phyloP scores from a whole-genome alignment of 1,284 basidiomycete species.

The Ustilago nuda region DNA sequence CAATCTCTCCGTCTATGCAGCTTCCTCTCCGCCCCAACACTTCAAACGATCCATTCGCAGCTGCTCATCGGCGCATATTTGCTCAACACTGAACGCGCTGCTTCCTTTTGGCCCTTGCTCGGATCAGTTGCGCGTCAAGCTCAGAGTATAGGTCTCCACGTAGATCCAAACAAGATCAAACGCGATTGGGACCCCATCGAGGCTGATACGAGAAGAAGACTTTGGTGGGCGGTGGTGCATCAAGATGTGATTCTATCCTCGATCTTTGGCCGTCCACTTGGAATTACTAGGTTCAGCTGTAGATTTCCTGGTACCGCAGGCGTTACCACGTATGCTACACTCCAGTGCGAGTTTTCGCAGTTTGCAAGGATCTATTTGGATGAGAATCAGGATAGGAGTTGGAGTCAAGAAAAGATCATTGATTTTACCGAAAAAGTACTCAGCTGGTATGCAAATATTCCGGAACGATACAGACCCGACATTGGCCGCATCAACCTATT shows the following conservation, averaged over 20 bases:
- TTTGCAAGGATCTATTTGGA: conserved; percentile 34
- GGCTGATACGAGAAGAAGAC: conserved; percentile 32
- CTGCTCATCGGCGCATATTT: conserved; percentile 47
- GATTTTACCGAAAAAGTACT: conserved; percentile 36
- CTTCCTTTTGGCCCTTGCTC: conserved; percentile 49
- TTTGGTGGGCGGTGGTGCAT: conserved; percentile 53
- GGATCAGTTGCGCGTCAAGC: conserved; percentile 49
- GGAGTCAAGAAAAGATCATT: conserved; percentile 37
- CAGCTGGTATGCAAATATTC: conserved; percentile 44
- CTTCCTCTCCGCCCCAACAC: conserved; percentile 41
- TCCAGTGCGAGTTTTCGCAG: conserved; percentile 46
- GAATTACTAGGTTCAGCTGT: conserved; percentile 39
- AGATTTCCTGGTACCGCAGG: conserved; percentile 21
- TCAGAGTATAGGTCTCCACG: conserved; percentile 46
- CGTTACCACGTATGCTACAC: conserved; percentile 19
- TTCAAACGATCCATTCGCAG: conserved; percentile 54
- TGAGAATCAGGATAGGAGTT: conserved; percentile 43
- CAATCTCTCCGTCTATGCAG: conserved; percentile 48
- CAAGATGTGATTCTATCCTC: conserved; percentile 46
- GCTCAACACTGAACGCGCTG: conserved; percentile 46
- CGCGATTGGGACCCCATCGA: conserved; percentile 39
- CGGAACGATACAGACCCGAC: conserved; percentile 37
- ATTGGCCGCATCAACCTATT: conserved; percentile 31
- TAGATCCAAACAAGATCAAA: conserved; percentile 45
- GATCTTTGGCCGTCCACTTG: conserved; percentile 50